A percentile compares a stretch with the other conserved stretches of the same genome.
phyloP scores from a whole-genome alignment of 108 stramenopile species.

The Conticribra guillardii region DNA sequence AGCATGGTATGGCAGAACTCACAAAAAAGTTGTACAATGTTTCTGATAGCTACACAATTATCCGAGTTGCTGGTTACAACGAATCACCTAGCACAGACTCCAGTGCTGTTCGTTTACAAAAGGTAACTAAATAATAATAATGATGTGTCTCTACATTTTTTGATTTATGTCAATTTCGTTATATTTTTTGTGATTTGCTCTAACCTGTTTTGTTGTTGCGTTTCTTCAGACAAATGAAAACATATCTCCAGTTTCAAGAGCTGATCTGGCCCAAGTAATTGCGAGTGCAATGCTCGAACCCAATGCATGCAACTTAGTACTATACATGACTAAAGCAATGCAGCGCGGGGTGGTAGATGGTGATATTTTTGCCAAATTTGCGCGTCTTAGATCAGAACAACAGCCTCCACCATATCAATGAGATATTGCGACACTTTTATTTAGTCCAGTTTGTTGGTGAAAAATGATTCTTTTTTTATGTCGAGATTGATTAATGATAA shows the following conservation, averaged over 20 bases:
- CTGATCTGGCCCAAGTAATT: conserved; percentile 84
- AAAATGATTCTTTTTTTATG: no score
- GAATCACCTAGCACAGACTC: conserved; percentile 63
- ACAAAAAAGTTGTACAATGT: not conserved
- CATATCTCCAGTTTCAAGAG: conserved; percentile 67
- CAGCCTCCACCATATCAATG: no score
- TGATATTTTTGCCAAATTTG: conserved; percentile 71
- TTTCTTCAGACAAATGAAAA: conserved; percentile 48
- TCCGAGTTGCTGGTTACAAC: conserved; percentile 76
- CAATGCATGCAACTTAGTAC: conserved; percentile 77
- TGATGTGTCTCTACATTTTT: not conserved
- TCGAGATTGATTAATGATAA: no score
- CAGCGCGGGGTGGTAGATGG: conserved; percentile 55
- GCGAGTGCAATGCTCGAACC: conserved; percentile 79
- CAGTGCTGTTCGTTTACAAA: conserved; percentile 63
- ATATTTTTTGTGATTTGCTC: not conserved
- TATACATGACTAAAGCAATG: conserved; percentile 76
- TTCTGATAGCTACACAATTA: conserved; percentile 56
- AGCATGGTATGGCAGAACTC: no score
- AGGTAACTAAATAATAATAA: conserved; percentile 32
- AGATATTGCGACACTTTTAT: no score
- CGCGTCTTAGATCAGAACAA: conserved; percentile 16
- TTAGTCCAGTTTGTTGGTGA: no score
- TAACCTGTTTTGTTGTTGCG: not conserved
- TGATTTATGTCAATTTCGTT: not conserved